Conservation (phyloP, 2,329 filamentous ascomycete genomes). For the Aspergillus piperis region DNA sequence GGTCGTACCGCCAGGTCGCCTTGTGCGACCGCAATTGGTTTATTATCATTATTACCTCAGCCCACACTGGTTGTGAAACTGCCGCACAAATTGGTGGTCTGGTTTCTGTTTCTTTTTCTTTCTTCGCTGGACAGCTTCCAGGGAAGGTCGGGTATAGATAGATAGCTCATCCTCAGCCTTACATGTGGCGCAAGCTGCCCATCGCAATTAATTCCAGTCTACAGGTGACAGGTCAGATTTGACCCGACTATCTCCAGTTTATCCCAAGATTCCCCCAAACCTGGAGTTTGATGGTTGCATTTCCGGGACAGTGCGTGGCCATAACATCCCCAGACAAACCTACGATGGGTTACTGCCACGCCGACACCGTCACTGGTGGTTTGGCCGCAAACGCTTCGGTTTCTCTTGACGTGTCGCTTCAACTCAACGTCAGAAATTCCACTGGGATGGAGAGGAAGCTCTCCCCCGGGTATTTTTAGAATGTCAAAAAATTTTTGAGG, state of each 20-base stretch:
- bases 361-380: constrained; percentile 6
- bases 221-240: not conserved
- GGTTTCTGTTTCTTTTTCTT: too few species aligned
- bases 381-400: constrained; percentile 17
- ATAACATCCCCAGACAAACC: not conserved
- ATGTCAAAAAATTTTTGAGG: not conserved
- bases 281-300: not conserved
- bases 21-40: not conserved
- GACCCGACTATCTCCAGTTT: not conserved
- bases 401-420: constrained; percentile 18
- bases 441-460: not conserved
- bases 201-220: not conserved
- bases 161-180: not conserved
- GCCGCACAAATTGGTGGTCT: not conserved
- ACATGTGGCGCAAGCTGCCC: not conserved
- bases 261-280: not conserved
- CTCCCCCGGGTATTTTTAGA: not conserved
- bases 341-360: constrained; percentile 10
- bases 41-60: not conserved
- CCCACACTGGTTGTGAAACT: not conserved
- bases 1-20: not conserved
- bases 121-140: too few species aligned
- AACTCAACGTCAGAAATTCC: not conserved
- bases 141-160: too few species aligned
- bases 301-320: constrained; percentile 13